Percentiles rank a stretch among this genome's conserved stretches.
phyloP scores from a whole-genome alignment of 2,329 filamentous ascomycete genomes.

The Penicillium concentricum region DNA sequence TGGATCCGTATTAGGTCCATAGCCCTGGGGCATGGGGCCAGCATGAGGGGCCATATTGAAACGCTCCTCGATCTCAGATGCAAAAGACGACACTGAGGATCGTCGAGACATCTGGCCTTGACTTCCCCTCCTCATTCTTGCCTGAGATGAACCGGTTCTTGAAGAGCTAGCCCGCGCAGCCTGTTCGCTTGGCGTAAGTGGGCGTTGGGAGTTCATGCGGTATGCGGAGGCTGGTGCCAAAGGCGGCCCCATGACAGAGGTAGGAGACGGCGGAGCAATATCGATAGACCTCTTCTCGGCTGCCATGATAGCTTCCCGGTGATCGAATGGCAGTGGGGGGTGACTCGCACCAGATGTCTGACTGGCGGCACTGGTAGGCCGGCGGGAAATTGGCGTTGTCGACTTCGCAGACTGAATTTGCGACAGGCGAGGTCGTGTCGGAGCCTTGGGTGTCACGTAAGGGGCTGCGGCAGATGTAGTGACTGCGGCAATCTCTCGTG shows the following conservation, averaged over 20 bases:
- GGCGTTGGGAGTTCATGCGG: constrained; percentile 51
- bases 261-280: constrained; percentile 43
- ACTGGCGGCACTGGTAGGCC: constrained; percentile 74
- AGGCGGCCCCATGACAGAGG: constrained; percentile 76
- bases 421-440: constrained; percentile 24
- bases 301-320: constrained; percentile 80
- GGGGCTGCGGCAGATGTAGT: constrained; percentile 6
- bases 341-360: constrained; percentile 53
- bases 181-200: constrained; percentile 60
- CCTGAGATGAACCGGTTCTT: constrained; percentile 59
- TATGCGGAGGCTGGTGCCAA: constrained; percentile 74
- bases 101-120: constrained; percentile 58
- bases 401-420: constrained; percentile 32
- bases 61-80: constrained; percentile 84
- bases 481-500: constrained; percentile 22
- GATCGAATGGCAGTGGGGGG: constrained; percentile 78
- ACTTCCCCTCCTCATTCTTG: constrained; percentile 46
- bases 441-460: constrained; percentile 39
- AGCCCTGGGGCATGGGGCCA: constrained; percentile 52
- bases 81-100: constrained; percentile 93
- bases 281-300: constrained; percentile 61
- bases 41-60: constrained; percentile 72
- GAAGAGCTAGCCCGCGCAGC: constrained; percentile 46
- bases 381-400: constrained; percentile 43
- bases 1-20: constrained; percentile 77